Evolutionary conservation across 2,329 filamentous ascomycete species (phyloP).

Genomic region (Cladosporium colombiae): DNA sequence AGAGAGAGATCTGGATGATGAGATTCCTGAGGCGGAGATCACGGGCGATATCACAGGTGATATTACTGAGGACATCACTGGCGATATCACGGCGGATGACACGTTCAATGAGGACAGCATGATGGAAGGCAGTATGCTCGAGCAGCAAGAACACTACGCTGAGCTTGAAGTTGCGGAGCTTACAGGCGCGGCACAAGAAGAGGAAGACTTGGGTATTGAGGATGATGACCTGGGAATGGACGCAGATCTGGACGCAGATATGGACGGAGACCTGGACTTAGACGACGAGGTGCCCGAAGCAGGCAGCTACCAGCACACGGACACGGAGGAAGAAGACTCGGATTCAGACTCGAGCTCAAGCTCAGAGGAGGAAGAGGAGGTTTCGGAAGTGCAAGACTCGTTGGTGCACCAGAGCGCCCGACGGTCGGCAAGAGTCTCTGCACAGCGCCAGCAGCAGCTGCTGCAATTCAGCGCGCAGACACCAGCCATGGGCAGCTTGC

Average conservation of each 20-base stretch:
- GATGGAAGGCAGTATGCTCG: constrained; percentile 47
- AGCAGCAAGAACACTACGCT: constrained; percentile 44
- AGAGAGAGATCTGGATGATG: constrained; percentile 55
- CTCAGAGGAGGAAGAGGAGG: constrained; percentile 19
- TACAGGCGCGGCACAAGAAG: constrained; percentile 49
- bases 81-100: constrained; percentile 37
- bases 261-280: constrained; percentile 50
- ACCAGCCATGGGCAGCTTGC: constrained; percentile 26
- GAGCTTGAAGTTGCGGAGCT: constrained; percentile 51
- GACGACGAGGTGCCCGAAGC: constrained; percentile 56
- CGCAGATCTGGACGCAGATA: constrained; percentile 49
- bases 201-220: constrained; percentile 45
- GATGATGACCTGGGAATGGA: constrained; percentile 31
- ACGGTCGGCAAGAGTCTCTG: constrained; percentile 22
- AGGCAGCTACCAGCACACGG: constrained; percentile 56
- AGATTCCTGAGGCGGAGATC: constrained; percentile 72
- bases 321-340: constrained; percentile 52
- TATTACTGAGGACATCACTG: constrained; percentile 56
- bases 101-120: constrained; percentile 53
- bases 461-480: constrained; percentile 6
- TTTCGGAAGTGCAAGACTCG: constrained; percentile 30
- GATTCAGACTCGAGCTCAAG: constrained; percentile 21
- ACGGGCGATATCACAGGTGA: constrained; percentile 46
- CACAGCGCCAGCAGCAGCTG: constrained; percentile 13
- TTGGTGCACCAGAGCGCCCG: constrained; percentile 29